Base-by-base conservation (phyloP, 805 yeast species). In the Metschnikowia drakensbergensis region DNA sequence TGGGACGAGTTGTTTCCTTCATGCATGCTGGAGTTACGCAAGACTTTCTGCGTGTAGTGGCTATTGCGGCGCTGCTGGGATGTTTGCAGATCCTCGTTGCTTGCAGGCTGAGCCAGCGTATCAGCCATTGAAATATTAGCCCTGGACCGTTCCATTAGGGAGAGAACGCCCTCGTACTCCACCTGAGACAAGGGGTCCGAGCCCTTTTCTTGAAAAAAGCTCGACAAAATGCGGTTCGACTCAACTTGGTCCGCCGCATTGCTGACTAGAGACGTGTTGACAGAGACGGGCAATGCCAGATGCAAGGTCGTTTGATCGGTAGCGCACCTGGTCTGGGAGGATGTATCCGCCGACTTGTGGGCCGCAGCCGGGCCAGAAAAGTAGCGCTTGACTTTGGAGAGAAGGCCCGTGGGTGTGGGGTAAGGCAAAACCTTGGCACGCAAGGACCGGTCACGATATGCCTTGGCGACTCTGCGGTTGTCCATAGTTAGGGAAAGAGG, bases 161-260 rank as follows among this genome's bases (percentile, higher is more conserved):
- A 79, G 52, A 83, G 62, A 0, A 88, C 92, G n/a, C 95, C 95
- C 64, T 85, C 92, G 58, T 83, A 77, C 62, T 88, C 96, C 37
- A 87, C 72, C 25, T 83, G 88, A 10, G 83, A 73, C 52, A 88
- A 70, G 4, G 92, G 89, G n/a, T 67, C 67, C 48, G 82, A 79
- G n/a, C 96, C 96, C 62, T 86, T 88, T 38, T 68, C 71, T n/a
- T 74, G 73, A 64, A 88, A 88, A 61, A 88, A 88, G 28, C 75
- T 79, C 9, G 89, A 84, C 42, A 88, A 66, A 30, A 79, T 75
- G 29, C 78, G 81, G 66, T 84, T 85, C 9, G 74, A 67, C 44
- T 50, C 60, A 11, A 42, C 44, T n/a, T 46, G 30, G 7, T 37
- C 53, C 8, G 47, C 50, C 37, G 37, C 47, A 9, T 52, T 37